Percentiles rank a stretch among this genome's conserved stretches.
phyloP scores from a whole-genome alignment of 2,329 filamentous ascomycete genomes.

The Fusarium sp. region DNA sequence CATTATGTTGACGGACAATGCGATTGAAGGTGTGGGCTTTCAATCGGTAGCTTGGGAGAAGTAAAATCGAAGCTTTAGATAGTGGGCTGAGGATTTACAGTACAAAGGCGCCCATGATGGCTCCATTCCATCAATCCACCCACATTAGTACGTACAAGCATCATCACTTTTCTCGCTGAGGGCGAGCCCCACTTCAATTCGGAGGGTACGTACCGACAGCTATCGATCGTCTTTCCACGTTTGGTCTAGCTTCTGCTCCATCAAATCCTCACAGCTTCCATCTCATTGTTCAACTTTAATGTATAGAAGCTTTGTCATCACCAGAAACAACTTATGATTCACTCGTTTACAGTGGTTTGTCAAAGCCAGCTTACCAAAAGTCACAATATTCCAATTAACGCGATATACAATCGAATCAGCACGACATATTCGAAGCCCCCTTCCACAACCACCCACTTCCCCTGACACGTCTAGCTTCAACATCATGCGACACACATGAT shows the following conservation, averaged over 20 bases:
- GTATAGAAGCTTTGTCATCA: conserved; percentile 37
- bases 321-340: conserved; percentile 25
- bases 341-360: not conserved
- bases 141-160: conserved; percentile 33
- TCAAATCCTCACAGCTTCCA: conserved; percentile 24
- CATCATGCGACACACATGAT: conserved; percentile 50
- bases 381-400: not conserved
- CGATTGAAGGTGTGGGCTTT: conserved; percentile 10
- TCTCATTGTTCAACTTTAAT: conserved; percentile 7
- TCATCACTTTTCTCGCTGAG: conserved; percentile 39
- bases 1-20: conserved; percentile 44
- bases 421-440: not conserved
- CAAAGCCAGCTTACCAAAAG: not conserved
- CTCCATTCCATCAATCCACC: conserved; percentile 28
- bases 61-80: conserved; percentile 19
- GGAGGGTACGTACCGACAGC: conserved; percentile 27
- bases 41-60: conserved; percentile 8
- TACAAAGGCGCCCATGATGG: conserved; percentile 29
- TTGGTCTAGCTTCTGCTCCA: conserved; percentile 17
- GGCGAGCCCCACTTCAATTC: conserved; percentile 25
- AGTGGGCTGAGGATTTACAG: conserved; percentile 46
- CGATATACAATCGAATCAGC: not conserved
- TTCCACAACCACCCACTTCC: conserved; percentile 1
- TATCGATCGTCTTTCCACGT: conserved; percentile 2
- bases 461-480: conserved; percentile 25